Percentiles rank a stretch among this genome's conserved stretches.
Conservation (phyloP, 768 basidiomycete species). For the Serpula lacrymans region DNA sequence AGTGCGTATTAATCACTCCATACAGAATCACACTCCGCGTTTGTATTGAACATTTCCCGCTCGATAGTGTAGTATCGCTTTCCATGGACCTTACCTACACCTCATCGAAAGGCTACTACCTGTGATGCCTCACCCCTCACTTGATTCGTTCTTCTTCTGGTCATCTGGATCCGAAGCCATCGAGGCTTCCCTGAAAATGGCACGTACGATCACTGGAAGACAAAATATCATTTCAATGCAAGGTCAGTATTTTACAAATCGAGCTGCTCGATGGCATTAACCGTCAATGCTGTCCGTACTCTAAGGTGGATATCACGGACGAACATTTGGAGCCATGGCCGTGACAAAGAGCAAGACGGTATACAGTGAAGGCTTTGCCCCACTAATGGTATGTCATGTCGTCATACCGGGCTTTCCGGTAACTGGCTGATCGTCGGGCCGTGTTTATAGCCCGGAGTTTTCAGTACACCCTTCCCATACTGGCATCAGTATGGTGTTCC, state of each 20-base stretch:
- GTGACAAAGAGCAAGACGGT: conserved; percentile 93
- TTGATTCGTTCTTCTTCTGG: conserved; percentile 97
- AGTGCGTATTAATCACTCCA: conserved; percentile 35
- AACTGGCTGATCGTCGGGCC: conserved; percentile 1
- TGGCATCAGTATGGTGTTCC: conserved; percentile 81
- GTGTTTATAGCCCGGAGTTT: conserved; percentile 79
- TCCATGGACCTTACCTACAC: conserved; percentile 80
- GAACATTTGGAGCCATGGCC: conserved; percentile 91
- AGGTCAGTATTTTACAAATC: conserved; percentile 38
- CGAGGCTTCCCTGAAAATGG: conserved; percentile 88
- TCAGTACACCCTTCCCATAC: conserved; percentile 81
- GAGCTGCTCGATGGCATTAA: too few relatives aligned
- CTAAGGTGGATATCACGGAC: conserved; percentile 83
- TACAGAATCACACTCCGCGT: not conserved
- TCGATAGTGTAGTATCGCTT: conserved; percentile 79
- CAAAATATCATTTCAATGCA: conserved; percentile 94
- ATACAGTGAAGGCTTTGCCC: conserved; percentile 75
- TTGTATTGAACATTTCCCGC: not conserved
- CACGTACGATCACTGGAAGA: conserved; percentile 68
- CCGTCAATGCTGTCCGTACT: not conserved
- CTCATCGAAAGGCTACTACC: conserved; percentile 85
- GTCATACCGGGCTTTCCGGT: not conserved
- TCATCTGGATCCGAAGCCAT: conserved; percentile 95
- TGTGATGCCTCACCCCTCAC: conserved; percentile 84
- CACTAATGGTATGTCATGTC: conserved; percentile 67